These are phyloP conservation scores for Cantharellus cinnabarinus DNA, from an alignment of 768 basidiomycete species.

Conservation along the genomic window DNA sequence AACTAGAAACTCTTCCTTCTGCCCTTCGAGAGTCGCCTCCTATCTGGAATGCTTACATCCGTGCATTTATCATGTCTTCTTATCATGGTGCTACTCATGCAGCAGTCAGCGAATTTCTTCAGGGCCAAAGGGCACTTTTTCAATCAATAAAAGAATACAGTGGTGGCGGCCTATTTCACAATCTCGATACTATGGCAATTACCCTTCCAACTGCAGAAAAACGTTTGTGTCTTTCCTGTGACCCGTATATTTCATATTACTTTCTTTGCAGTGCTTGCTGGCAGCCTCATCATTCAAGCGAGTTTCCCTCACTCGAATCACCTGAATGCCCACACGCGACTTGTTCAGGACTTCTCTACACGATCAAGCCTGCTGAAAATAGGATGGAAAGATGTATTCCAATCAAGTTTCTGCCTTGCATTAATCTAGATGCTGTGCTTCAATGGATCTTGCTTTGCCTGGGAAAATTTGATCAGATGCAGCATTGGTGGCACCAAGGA, in stretches of 20 bases:
- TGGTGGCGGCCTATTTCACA: no score
- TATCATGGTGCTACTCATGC: slow-evolving; percentile 11
- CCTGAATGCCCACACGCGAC: not conserved
- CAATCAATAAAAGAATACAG: not conserved
- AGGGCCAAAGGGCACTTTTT: not conserved
- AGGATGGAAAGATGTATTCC: slow-evolving; percentile 9
- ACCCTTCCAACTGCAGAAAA: slow-evolving; percentile 12
- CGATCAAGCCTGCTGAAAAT: slow-evolving; percentile 1
- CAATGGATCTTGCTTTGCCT: slow-evolving; percentile 10
- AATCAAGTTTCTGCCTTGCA: slow-evolving; percentile 12
- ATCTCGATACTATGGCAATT: slow-evolving; percentile 1
- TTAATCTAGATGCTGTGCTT: slow-evolving; percentile 8
- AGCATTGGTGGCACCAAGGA: slow-evolving; percentile 11
- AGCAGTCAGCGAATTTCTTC: slow-evolving; percentile 3
- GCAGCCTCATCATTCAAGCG: not conserved
- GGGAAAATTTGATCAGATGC: slow-evolving; percentile 13
- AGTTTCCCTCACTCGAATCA: no score
- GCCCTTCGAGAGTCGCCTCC: slow-evolving; percentile 14
- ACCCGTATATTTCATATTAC: not conserved
- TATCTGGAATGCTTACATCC: slow-evolving; percentile 12
- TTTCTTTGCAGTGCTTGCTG: not conserved
- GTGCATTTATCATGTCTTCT: slow-evolving; percentile 9
- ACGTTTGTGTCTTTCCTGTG: slow-evolving; percentile 9
- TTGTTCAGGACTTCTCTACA: slow-evolving; percentile 10
- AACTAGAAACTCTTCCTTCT: slow-evolving; percentile 1